phyloP scores from a whole-genome alignment of 345 rosid genomes.

The Sonneratia caseolaris region DNA sequence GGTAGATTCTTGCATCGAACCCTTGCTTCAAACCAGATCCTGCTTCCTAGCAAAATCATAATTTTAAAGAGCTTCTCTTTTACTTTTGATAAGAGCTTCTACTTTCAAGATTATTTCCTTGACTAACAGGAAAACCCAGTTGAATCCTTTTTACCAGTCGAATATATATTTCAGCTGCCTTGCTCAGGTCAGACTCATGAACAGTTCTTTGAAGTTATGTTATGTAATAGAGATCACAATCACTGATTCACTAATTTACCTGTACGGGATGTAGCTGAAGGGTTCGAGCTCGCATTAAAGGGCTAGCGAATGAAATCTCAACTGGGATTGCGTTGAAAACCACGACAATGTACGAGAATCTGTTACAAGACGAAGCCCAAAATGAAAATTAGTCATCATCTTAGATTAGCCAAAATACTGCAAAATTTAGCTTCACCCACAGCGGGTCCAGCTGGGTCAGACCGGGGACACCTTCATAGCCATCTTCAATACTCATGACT shows the following conservation, averaged over 20 bases:
- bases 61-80: too few species aligned
- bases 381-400: conserved; percentile 3
- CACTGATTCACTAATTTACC: conserved; percentile 25
- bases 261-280: conserved; percentile 70
- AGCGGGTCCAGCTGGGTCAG: conserved; percentile 58
- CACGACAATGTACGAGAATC: conserved; percentile 58
- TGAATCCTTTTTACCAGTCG: too few species aligned
- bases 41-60: too few species aligned
- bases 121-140: too few species aligned
- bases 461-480: conserved; percentile 44
- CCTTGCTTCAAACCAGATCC: too few species aligned
- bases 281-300: conserved; percentile 32
- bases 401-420: neutral
- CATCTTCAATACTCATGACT: conserved; percentile 88
- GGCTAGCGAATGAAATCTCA: conserved; percentile 41
- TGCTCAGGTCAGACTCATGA: neutral
- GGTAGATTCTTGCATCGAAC: neutral
- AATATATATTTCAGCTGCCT: too few species aligned
- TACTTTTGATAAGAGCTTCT: neutral
- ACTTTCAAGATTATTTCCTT: too few species aligned
- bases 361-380: conserved; percentile 20
- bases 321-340: conserved; percentile 62
- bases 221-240: neutral
- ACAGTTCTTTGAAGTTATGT: neutral
- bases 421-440: conserved; percentile 30